A percentile compares a stretch with the other conserved stretches of the same genome.
phyloP scores from a whole-genome alignment of 306 rosid species.

The Delonix regia region DNA sequence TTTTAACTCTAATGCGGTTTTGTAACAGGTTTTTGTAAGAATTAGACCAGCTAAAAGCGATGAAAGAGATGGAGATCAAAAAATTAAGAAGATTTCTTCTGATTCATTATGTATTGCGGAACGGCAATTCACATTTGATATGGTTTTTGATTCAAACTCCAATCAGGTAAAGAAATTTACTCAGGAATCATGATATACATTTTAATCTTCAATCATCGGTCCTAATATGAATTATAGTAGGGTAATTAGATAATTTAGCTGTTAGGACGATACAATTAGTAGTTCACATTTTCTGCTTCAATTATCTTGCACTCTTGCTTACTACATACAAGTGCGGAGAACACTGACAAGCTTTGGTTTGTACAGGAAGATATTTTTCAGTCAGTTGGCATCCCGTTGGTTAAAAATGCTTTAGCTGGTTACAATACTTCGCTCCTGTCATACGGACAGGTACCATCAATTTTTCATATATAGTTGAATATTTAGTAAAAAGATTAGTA shows the following conservation, averaged over 20 bases:
- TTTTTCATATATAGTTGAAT: conserved; percentile 9
- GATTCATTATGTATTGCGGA: conserved; percentile 61
- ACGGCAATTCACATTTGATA: conserved; percentile 65
- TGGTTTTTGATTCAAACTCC: conserved; percentile 72
- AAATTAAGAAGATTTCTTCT: conserved; percentile 69
- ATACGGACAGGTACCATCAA: conserved; percentile 80
- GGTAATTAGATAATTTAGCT: neutral
- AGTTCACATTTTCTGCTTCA: conserved; percentile 29
- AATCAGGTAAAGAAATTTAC: conserved; percentile 58
- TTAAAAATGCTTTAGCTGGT: conserved; percentile 86
- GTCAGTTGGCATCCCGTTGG: conserved; percentile 78
- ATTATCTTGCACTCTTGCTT: conserved; percentile 27
- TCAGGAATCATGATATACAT: conserved; percentile 6
- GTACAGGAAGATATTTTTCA: conserved; percentile 84
- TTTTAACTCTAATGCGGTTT: neutral
- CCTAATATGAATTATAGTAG: neutral
- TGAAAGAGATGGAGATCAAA: conserved; percentile 51
- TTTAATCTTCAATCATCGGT: neutral
- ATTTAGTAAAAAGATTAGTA: neutral
- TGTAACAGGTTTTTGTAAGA: conserved; percentile 76
- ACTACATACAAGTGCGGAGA: conserved; percentile 4
- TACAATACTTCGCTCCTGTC: conserved; percentile 84
- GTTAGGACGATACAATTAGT: neutral
- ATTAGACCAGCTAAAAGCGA: conserved; percentile 61
- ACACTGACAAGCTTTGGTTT: conserved; percentile 39